Percentiles rank a stretch among this genome's conserved stretches.
These are phyloP conservation scores for Phlebopus sp. DNA, from an alignment of 1,284 basidiomycete genomes.

Conservation along the genomic window DNA sequence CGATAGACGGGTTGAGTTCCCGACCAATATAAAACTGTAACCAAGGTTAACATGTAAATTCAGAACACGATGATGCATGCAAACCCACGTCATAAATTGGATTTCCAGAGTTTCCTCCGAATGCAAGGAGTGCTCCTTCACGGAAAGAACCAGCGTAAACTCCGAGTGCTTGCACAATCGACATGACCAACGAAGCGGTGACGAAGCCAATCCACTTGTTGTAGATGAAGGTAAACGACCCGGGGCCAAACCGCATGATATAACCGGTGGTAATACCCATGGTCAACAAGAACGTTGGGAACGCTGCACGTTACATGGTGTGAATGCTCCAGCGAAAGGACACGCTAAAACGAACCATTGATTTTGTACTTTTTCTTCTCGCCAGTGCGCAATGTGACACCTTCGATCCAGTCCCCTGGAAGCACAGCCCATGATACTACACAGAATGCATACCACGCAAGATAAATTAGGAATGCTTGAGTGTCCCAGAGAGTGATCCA, in stretches of 20 bases:
- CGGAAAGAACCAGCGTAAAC: conserved; percentile 78
- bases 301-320: conserved; percentile 50
- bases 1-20: conserved; percentile 89
- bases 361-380: conserved; percentile 86
- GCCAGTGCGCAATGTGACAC: conserved; percentile 78
- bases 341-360: conserved; percentile 65
- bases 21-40: conserved; percentile 95
- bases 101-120: conserved; percentile 91
- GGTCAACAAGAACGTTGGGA: conserved; percentile 81
- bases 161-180: conserved; percentile 69
- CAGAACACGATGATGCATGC: neutral
- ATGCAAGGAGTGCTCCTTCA: conserved; percentile 70
- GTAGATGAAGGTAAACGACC: conserved; percentile 86
- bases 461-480: conserved; percentile 73
- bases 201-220: conserved; percentile 90
- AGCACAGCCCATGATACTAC: conserved; percentile 81
- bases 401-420: conserved; percentile 86
- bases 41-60: neutral
- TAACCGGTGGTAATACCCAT: conserved; percentile 68
- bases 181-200: conserved; percentile 83
- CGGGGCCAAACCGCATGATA: conserved; percentile 73
- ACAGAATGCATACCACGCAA: conserved; percentile 89
- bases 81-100: conserved; percentile 84
- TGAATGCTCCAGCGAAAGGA: neutral
- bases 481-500: conserved; percentile 81